Evolutionary conservation across 345 rosid species (phyloP), one percentile per base, ranked within the genome.

Genomic region (Melastoma malabathricum): DNA sequence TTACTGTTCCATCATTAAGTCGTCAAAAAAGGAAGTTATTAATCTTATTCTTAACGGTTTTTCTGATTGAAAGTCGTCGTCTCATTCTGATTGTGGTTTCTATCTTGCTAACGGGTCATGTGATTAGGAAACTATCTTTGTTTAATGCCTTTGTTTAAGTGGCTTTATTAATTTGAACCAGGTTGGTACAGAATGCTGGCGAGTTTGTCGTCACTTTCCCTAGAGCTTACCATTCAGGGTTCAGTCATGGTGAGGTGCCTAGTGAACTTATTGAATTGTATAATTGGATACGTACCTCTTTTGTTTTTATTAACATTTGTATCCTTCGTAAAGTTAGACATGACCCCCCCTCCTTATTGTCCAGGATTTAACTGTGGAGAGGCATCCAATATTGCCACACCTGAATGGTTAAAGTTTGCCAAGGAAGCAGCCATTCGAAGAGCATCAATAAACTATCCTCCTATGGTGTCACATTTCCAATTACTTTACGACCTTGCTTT

Each of bases 381-480:
- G 76, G 99, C 99, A 44, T 80, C 95, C 65, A 93, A 93, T 68
- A 88, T 93, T 72, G 99, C 97, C 50, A 88, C 97, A 48, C 95
- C 97, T 25, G 85, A 78, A 62, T 93, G 99, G 99, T 68, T 93
- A 61, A 72, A 31, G 50, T 58, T 83, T 64, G 99, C 95, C 13
- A 84, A 77, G 71, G 94, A 85, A 66, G 94, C 99, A 15, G 99
- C 97, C 53, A 74, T 85, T 68, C 84, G 97, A 62, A 76, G 99
- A 75, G 99, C 99, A 61, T 84, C 99, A 27, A 81, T 88, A 60
- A 92, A 78, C 74, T 92, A 84, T 63, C 89, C 89, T 59, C 94
- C 99, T 12, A 92, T 92, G 99, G 97, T 92, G 64, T 92, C 97
- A 62, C 99, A 92, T 88, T 81, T 79, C 67, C 97, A 92, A 77